phyloP scores from a whole-genome alignment of 1,284 basidiomycete genomes.

The Vanrija sp. region DNA sequence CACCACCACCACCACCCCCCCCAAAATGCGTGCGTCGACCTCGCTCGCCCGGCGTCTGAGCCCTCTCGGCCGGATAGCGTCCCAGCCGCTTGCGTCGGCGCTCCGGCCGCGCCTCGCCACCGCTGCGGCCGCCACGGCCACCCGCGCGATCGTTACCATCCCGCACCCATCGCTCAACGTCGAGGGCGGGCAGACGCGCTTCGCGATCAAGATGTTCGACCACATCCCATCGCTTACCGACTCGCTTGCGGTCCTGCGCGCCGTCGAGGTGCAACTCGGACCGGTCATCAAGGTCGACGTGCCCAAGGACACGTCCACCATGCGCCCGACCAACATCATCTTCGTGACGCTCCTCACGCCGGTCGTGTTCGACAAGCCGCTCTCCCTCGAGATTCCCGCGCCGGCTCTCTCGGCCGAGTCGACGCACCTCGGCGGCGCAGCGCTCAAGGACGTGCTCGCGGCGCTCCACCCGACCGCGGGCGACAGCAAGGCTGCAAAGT shows the following conservation, averaged over 20 bases:
- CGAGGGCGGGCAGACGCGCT: slow-evolving; percentile 16
- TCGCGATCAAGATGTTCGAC: slow-evolving; percentile 20
- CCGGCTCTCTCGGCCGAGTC: slow-evolving; percentile 1
- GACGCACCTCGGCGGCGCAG: neutral
- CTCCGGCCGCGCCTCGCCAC: neutral
- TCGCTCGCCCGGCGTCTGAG: too few relatives aligned
- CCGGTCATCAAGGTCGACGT: slow-evolving; percentile 21
- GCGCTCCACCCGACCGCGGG: neutral
- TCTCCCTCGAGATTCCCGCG: slow-evolving; percentile 32
- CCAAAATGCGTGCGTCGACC: too few relatives aligned
- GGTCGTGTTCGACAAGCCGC: slow-evolving; percentile 18
- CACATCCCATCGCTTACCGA: slow-evolving; percentile 21
- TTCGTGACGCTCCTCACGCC: slow-evolving; percentile 27
- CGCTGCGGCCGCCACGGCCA: neutral
- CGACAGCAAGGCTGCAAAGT: neutral
- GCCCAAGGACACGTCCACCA: slow-evolving; percentile 24
- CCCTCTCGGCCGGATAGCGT: too few relatives aligned
- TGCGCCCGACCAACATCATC: slow-evolving; percentile 11
- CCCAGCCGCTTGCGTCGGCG: neutral
- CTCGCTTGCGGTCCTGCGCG: slow-evolving; percentile 27
- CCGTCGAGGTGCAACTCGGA: slow-evolving; percentile 30
- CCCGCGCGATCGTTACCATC: slow-evolving; percentile 15
- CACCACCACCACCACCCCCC: too few relatives aligned
- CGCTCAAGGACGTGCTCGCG: slow-evolving; percentile 2
- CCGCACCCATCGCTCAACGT: slow-evolving; percentile 25